phyloP scores from a whole-genome alignment of 495 filamentous ascomycete species.

The Penicillium atrosanguineum region DNA sequence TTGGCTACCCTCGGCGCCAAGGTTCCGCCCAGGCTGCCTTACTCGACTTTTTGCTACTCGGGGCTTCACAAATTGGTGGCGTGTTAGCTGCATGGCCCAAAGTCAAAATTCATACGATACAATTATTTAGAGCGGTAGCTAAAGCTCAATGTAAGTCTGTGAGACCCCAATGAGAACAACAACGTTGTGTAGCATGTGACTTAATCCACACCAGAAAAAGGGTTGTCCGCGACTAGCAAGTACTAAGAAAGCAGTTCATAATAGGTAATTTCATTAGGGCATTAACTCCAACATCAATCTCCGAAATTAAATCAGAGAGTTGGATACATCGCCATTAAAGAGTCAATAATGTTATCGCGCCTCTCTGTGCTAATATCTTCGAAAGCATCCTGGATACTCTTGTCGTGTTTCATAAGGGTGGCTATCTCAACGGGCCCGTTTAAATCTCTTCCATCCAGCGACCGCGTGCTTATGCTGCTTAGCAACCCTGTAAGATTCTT shows the following conservation, averaged over 20 bases:
- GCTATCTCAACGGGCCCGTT: conserved; percentile 6
- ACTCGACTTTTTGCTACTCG: too few relatives aligned
- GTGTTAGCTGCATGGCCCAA: too few relatives aligned
- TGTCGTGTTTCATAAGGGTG: conserved; percentile 10
- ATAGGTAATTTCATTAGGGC: neutral
- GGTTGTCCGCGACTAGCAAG: too few relatives aligned
- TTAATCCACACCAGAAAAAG: too few relatives aligned
- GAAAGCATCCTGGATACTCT: conserved; percentile 15
- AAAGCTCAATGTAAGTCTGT: too few relatives aligned
- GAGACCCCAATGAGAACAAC: too few relatives aligned
- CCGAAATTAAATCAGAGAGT: neutral
- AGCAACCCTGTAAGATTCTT: conserved; percentile 10
- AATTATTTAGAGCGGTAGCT: too few relatives aligned
- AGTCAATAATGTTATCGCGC: conserved; percentile 18
- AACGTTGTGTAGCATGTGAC: too few relatives aligned
- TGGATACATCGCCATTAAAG: conserved; percentile 4
- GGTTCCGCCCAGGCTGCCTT: too few relatives aligned
- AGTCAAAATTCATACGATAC: too few relatives aligned
- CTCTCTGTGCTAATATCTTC: conserved; percentile 11
- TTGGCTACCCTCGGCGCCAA: too few relatives aligned
- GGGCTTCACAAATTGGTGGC: too few relatives aligned
- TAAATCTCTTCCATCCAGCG: neutral
- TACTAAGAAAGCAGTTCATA: neutral
- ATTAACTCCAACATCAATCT: neutral
- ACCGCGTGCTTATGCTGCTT: neutral